A percentile compares a stretch with the other conserved stretches of the same genome.
These are phyloP conservation scores for Debaryomycetaceae sp. DNA, from an alignment of 1,139 yeast genomes.

Conservation along the genomic window DNA sequence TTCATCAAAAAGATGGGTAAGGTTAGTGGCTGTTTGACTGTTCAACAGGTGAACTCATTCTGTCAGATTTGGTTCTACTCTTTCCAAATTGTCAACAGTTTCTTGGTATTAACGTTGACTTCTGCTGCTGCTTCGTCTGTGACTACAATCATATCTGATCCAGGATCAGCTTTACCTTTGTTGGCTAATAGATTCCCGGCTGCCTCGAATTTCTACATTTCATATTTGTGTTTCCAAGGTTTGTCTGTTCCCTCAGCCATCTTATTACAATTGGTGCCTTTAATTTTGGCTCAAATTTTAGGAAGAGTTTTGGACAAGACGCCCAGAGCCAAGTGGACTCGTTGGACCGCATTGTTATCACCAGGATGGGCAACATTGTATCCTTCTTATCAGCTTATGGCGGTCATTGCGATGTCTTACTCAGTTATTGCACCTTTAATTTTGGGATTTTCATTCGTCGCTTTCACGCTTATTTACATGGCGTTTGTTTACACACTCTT, in stretches of 20 bases:
- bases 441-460: slow-evolving; percentile 45
- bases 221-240: slow-evolving; percentile 48
- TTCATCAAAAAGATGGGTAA: slow-evolving; percentile 66
- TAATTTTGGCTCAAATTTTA: slow-evolving; percentile 44
- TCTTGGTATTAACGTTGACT: slow-evolving; percentile 75
- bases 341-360: slow-evolving; percentile 39
- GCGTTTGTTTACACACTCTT: slow-evolving; percentile 57
- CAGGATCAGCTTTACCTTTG: slow-evolving; percentile 51
- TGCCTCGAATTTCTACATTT: slow-evolving; percentile 67
- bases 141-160: slow-evolving; percentile 52
- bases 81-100: slow-evolving; percentile 83
- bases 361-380: slow-evolving; percentile 41
- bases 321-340: slow-evolving; percentile 48
- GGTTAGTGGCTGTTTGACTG: slow-evolving; percentile 66
- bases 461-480: slow-evolving; percentile 48
- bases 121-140: slow-evolving; percentile 77
- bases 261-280: slow-evolving; percentile 39
- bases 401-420: slow-evolving; percentile 38
- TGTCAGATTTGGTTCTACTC: slow-evolving; percentile 87
- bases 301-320: slow-evolving; percentile 45
- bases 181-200: slow-evolving; percentile 62
- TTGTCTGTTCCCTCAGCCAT: slow-evolving; percentile 37
- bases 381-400: slow-evolving; percentile 38
- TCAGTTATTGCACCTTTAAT: slow-evolving; percentile 43
- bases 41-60: slow-evolving; percentile 69